Percentiles rank a stretch among this genome's conserved stretches.
Conservation (phyloP, 179 eudicot species). For the Beta macrorhiza region DNA sequence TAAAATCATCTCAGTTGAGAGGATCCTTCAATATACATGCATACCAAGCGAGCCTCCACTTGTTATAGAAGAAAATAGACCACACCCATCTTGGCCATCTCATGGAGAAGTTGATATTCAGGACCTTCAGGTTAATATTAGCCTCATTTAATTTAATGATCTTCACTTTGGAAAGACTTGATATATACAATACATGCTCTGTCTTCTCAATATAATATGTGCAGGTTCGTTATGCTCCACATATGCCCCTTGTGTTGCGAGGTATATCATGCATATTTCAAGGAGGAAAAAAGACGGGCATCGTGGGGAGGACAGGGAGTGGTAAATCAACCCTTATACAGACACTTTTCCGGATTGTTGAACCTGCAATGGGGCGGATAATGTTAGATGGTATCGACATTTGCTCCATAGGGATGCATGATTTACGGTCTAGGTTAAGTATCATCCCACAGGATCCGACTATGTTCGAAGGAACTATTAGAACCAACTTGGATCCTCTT, state of each 20-base stretch:
- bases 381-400: constrained; percentile 55
- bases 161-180: too few species aligned
- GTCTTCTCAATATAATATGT: neutral
- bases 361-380: constrained; percentile 55
- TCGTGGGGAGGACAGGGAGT: constrained; percentile 85
- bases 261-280: constrained; percentile 73
- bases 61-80: constrained; percentile 39
- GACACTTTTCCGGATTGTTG: constrained; percentile 66
- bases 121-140: constrained; percentile 54
- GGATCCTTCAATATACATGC: constrained; percentile 42
- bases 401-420: constrained; percentile 62
- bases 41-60: constrained; percentile 45
- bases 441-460: constrained; percentile 84
- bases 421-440: constrained; percentile 60
- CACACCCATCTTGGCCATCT: constrained; percentile 43
- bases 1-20: constrained; percentile 50
- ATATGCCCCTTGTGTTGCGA: constrained; percentile 78
- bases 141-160: neutral
- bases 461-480: constrained; percentile 72
- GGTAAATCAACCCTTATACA: constrained; percentile 78
- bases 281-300: constrained; percentile 70
- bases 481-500: constrained; percentile 72
- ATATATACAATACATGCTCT: neutral
- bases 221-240: constrained; percentile 84
- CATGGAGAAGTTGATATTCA: constrained; percentile 45